Conservation (phyloP, 495 filamentous ascomycete species). For the Gamarada debralockiae region DNA sequence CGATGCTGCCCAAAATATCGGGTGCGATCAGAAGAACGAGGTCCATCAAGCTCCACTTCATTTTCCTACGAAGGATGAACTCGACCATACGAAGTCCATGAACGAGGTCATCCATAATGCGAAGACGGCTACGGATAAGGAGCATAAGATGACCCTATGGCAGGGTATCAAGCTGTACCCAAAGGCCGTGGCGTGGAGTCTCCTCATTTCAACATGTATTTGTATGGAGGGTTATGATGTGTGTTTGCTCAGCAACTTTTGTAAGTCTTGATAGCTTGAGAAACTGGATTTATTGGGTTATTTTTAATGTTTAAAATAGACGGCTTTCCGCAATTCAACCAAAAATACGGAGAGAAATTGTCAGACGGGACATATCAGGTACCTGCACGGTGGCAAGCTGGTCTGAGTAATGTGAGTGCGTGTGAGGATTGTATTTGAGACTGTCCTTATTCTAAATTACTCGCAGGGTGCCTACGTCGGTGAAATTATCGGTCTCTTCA, state of each 20-base stretch:
- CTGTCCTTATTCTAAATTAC: constrained; percentile 1
- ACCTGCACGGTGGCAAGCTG: constrained; percentile 71
- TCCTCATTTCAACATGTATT: constrained; percentile 59
- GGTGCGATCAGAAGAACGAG: too few relatives aligned
- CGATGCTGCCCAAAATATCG: too few relatives aligned
- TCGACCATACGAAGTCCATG: constrained; percentile 27
- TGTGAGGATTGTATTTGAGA: not conserved
- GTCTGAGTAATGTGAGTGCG: constrained; percentile 58
- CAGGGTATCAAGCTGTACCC: constrained; percentile 51
- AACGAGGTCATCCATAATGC: constrained; percentile 42
- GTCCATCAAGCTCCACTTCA: constrained; percentile 13
- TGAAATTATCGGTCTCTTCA: constrained; percentile 71
- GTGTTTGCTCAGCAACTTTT: constrained; percentile 55
- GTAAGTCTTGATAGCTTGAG: constrained; percentile 21
- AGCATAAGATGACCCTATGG: constrained; percentile 50
- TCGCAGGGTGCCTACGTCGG: constrained; percentile 61
- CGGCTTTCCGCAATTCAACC: constrained; percentile 58
- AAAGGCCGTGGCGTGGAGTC: constrained; percentile 54
- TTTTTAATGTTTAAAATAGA: constrained; percentile 25
- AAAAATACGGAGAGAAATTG: constrained; percentile 59
- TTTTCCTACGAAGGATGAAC: constrained; percentile 17
- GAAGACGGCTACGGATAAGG: constrained; percentile 43
- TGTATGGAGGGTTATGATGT: constrained; percentile 65
- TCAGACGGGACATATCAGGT: constrained; percentile 61
- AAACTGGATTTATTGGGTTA: not conserved